These are phyloP conservation scores for Thyridium curvatum DNA, from an alignment of 2,329 filamentous ascomycete genomes.

Conservation along the genomic window DNA sequence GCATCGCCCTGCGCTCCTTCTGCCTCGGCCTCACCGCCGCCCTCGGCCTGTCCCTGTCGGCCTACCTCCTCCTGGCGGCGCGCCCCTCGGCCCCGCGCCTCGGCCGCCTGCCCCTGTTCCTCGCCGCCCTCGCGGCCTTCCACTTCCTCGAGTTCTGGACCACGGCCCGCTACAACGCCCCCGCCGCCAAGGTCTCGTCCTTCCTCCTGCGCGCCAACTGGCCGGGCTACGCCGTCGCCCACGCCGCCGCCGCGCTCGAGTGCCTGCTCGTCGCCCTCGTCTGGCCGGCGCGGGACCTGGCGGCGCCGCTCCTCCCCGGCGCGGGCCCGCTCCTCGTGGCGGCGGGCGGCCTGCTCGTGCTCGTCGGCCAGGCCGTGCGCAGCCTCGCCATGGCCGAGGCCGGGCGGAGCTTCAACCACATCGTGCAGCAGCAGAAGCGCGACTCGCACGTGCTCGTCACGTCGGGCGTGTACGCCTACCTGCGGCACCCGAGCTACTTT, in stretches of 20 bases:
- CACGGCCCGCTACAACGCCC: slow-evolving; percentile 78
- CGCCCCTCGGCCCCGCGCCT: slow-evolving; percentile 28
- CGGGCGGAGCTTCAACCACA: slow-evolving; percentile 86
- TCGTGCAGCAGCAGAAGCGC: slow-evolving; percentile 66
- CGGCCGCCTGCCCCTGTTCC: slow-evolving; percentile 63
- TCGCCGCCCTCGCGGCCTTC: slow-evolving; percentile 66
- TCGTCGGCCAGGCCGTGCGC: slow-evolving; percentile 67
- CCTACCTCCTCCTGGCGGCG: slow-evolving; percentile 20
- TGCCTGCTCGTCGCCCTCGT: slow-evolving; percentile 55
- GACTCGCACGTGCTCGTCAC: slow-evolving; percentile 75
- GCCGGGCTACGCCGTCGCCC: slow-evolving; percentile 75
- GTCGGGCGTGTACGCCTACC: slow-evolving; percentile 65
- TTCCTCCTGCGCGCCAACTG: slow-evolving; percentile 87
- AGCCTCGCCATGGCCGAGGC: slow-evolving; percentile 86
- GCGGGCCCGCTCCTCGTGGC: slow-evolving; percentile 34
- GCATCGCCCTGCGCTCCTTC: slow-evolving; percentile 52
- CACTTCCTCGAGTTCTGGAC: slow-evolving; percentile 97
- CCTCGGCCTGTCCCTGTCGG: slow-evolving; percentile 18
- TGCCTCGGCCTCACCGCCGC: slow-evolving; percentile 41
- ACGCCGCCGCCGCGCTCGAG: slow-evolving; percentile 68
- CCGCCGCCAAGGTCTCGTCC: slow-evolving; percentile 61
- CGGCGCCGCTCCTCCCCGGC: slow-evolving; percentile 38
- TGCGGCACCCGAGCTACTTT: slow-evolving; percentile 91
- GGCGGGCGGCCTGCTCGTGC: slow-evolving; percentile 58
- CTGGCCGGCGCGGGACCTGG: slow-evolving; percentile 43